Evolutionary conservation across 345 rosid genomes (phyloP), one percentile per base, ranked within the genome.

Genomic region (Gossypium raimondii): DNA sequence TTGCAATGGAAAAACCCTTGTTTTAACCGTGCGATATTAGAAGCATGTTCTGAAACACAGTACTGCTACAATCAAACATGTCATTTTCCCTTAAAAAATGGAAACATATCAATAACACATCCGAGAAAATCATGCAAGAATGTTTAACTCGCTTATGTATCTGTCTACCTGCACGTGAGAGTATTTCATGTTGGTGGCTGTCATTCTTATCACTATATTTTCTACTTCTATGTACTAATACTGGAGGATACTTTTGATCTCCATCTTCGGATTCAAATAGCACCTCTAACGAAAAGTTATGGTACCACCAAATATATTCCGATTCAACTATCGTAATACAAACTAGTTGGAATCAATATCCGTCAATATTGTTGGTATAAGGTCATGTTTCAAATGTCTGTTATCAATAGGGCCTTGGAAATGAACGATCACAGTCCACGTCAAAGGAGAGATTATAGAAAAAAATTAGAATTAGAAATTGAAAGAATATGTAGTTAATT

Each of bases 101-200:
- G 78, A 47, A 81, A 78, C 85, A 77, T 71, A 70, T 74, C 82
- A 74, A 77, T 77, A 43, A 60, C 24, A 81, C 44, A 66, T 50
- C 56, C 50, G 44, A 25, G 50, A 70, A 66, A 84, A 68, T 48
- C 73, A 56, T 64, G 69, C 59, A 18, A 22, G 16, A 64, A 47
- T 41, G 29, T 63, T 62, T 51, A 20, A 73, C 77, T 59, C 1
- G 9, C 14, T 20, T 55, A 55, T 55, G 24, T 7, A 55, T 55
- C 25, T 18, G n/a, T 74, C 67, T 75, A 11, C 68, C 71, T 63
- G 62, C 81, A 68, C 78, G 81, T 57, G 82, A 60, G 65, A 56
- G 45, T 70, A 64, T 70, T 55, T 65, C 2, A 67, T 14, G 5
- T 43, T 44, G 71, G 60, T 51, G 58, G 44, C 47, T 68, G 67